A percentile compares a stretch with the other conserved stretches of the same genome.
Conservation (phyloP, 1,284 basidiomycete genomes). For the Ustanciosporium gigantosporum region DNA sequence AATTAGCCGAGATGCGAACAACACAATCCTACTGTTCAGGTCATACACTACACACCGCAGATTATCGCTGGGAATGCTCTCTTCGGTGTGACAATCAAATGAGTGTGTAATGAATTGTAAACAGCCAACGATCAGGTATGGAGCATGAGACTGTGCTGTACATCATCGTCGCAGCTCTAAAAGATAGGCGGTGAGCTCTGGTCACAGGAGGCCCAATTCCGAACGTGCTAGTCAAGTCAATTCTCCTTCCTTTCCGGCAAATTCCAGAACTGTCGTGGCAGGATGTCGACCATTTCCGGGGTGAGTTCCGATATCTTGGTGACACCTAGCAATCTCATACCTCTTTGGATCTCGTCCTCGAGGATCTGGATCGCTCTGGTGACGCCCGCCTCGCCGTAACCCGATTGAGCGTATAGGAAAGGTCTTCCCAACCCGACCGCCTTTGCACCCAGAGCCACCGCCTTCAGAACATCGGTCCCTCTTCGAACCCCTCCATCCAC, state of each 20-base stretch:
- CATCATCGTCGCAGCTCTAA: no score
- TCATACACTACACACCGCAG: no score
- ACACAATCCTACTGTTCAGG: no score
- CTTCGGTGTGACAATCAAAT: not conserved
- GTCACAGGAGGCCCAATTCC: no score
- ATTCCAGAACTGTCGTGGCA: constrained; percentile 39
- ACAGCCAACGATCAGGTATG: not conserved
- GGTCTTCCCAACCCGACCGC: constrained; percentile 86
- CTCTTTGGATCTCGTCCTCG: constrained; percentile 77
- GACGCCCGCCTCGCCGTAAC: constrained; percentile 81
- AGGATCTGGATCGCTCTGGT: constrained; percentile 72
- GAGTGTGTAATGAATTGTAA: not conserved
- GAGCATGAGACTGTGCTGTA: no score
- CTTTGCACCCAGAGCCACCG: constrained; percentile 77
- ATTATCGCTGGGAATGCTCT: no score
- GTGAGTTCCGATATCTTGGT: constrained; percentile 72
- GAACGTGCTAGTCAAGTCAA: no score
- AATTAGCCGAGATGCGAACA: no score
- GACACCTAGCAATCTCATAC: constrained; percentile 79
- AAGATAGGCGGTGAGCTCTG: no score
- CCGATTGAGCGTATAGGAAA: constrained; percentile 89
- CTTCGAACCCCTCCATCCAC: constrained; percentile 84
- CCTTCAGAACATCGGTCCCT: constrained; percentile 78
- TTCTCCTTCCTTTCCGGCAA: no score
- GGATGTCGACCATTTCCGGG: constrained; percentile 73